Evolutionary conservation across 805 yeast species (phyloP).

Genomic region (Gaillardinia entomophila): DNA sequence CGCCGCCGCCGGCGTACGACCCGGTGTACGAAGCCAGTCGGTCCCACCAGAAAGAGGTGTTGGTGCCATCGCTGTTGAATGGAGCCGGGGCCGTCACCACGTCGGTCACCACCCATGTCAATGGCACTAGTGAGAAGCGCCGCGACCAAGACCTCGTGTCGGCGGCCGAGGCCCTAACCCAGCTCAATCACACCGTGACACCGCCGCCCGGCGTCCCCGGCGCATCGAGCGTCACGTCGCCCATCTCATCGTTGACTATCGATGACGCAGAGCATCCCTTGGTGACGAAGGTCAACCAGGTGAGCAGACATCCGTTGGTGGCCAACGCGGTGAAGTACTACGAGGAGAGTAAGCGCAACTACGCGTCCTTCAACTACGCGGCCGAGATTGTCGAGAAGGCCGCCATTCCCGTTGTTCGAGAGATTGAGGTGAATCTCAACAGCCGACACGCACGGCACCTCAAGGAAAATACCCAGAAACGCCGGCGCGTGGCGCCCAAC

Average conservation of each 20-base stretch:
- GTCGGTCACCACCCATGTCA: too few species aligned
- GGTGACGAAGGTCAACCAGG: constrained; percentile 31
- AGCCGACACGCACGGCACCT: constrained; percentile 23
- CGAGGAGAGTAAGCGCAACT: constrained; percentile 40
- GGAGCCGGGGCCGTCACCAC: too few species aligned
- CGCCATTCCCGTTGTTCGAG: constrained; percentile 48
- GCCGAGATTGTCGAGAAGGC: constrained; percentile 56
- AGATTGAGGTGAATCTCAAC: constrained; percentile 41
- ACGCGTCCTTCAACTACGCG: constrained; percentile 50
- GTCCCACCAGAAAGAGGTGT: too few species aligned
- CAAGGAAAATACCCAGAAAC: constrained; percentile 9
- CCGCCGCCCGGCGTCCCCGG: constrained; percentile 8
- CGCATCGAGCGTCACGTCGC: constrained; percentile 2
- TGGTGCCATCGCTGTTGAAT: too few species aligned
- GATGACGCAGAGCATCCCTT: constrained; percentile 28
- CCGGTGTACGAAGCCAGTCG: not conserved
- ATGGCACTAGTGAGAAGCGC: not conserved
- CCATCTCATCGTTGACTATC: too few species aligned
- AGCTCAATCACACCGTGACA: constrained; percentile 22
- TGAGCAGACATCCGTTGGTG: constrained; percentile 36
- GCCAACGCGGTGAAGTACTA: constrained; percentile 45
- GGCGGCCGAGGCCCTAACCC: constrained; percentile 39
- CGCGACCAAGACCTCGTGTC: constrained; percentile 22
- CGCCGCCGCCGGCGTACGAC: not conserved
- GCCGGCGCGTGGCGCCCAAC: constrained; percentile 4